phyloP scores from a whole-genome alignment of 176 grass and related monocot species.

The Thinopyrum elongatum region DNA sequence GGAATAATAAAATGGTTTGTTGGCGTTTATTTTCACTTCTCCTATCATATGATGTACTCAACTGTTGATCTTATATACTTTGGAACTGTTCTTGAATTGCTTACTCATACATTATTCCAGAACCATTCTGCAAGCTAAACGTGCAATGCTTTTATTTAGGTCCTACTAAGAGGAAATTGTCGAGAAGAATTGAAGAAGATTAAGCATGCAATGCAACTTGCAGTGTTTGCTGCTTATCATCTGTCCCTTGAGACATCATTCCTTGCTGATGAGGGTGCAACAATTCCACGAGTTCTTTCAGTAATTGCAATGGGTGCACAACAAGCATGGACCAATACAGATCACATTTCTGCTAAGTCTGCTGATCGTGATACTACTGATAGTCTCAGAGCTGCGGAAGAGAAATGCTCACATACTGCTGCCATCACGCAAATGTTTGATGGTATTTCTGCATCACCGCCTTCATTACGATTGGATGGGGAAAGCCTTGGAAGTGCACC shows the following conservation, averaged over 20 bases:
- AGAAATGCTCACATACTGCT: constrained; percentile 19
- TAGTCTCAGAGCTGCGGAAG: constrained; percentile 9
- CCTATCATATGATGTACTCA: background rate
- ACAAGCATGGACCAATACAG: constrained; percentile 13
- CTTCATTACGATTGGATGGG: constrained; percentile 28
- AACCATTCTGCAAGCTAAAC: constrained; percentile 17
- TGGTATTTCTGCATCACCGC: constrained; percentile 21
- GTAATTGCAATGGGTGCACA: constrained; percentile 2
- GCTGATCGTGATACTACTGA: constrained; percentile 17
- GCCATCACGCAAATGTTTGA: constrained; percentile 32
- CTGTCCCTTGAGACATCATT: constrained; percentile 82
- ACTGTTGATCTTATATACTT: background rate
- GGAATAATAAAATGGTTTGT: background rate
- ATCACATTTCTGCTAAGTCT: constrained; percentile 15
- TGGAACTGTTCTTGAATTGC: background rate
- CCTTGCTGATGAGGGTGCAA: constrained; percentile 82
- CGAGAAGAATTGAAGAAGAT: constrained; percentile 79
- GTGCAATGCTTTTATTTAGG: constrained; percentile 38
- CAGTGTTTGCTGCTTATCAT: constrained; percentile 92
- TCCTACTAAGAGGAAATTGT: constrained; percentile 68
- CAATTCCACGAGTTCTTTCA: constrained; percentile 45
- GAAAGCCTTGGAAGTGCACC: background rate
- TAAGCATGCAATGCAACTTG: constrained; percentile 63
- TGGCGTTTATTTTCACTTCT: background rate
- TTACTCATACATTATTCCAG: constrained; percentile 12